These are phyloP conservation scores for Trichomonascaceae sp. DNA, from an alignment of 1,139 yeast species.

Conservation along the genomic window DNA sequence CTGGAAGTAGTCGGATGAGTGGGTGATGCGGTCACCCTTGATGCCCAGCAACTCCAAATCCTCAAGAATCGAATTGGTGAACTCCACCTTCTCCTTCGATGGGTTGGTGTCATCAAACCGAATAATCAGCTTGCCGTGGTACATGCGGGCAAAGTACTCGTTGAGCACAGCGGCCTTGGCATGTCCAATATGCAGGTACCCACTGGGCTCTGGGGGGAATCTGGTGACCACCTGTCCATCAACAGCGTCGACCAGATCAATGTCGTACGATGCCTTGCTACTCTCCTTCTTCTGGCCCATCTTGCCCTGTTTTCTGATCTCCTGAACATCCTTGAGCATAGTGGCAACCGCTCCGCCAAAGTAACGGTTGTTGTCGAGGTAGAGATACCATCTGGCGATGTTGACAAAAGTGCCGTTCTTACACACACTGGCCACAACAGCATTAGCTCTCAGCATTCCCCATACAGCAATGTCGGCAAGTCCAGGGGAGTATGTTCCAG, in stretches of 20 bases:
- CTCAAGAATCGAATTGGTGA: slow-evolving; percentile 82
- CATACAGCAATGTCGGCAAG: slow-evolving; percentile 79
- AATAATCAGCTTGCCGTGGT: slow-evolving; percentile 86
- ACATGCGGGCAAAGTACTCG: slow-evolving; percentile 87
- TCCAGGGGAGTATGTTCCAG: slow-evolving; percentile 46
- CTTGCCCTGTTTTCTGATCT: slow-evolving; percentile 58
- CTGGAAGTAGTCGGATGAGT: slow-evolving; percentile 86
- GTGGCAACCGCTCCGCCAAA: slow-evolving; percentile 62
- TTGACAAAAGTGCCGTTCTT: slow-evolving; percentile 75
- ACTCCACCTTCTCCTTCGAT: slow-evolving; percentile 83
- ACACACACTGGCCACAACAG: slow-evolving; percentile 80
- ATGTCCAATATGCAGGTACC: slow-evolving; percentile 93
- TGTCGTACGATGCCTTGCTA: slow-evolving; percentile 72
- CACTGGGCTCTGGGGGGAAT: slow-evolving; percentile 90
- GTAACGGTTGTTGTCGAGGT: slow-evolving; percentile 50
- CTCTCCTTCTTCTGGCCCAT: slow-evolving; percentile 39
- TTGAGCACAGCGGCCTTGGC: slow-evolving; percentile 94
- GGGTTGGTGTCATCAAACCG: slow-evolving; percentile 98
- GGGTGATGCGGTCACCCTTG: slow-evolving; percentile 76
- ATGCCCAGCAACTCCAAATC: slow-evolving; percentile 82
- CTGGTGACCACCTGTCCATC: slow-evolving; percentile 93
- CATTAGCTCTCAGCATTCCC: slow-evolving; percentile 90
- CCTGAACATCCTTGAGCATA: slow-evolving; percentile 55
- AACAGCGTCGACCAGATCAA: slow-evolving; percentile 79
- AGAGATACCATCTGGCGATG: slow-evolving; percentile 87